Evolutionary conservation across 139 green algal genomes (phyloP).

Genomic region (Nannochloris sp.): DNA sequence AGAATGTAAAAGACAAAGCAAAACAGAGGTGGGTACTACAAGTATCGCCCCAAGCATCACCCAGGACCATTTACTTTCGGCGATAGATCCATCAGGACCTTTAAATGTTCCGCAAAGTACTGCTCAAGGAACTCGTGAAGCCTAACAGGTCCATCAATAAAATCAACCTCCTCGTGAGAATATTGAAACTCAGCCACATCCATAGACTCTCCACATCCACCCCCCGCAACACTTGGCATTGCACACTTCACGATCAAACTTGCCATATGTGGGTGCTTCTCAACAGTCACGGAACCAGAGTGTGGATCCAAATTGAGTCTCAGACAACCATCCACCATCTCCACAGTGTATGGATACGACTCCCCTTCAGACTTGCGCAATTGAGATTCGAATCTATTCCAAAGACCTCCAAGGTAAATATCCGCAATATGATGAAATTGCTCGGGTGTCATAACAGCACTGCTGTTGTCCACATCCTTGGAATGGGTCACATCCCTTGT

Average conservation of each 20-base stretch:
- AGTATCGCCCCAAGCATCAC: too few species aligned
- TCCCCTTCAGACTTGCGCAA: slow-evolving; percentile 11
- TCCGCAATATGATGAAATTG: slow-evolving; percentile 13
- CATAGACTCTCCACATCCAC: background rate
- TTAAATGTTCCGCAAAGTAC: slow-evolving; percentile 7
- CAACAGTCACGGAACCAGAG: background rate
- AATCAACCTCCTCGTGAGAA: slow-evolving; percentile 7
- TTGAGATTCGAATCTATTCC: slow-evolving; percentile 12
- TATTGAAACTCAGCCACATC: slow-evolving; percentile 4
- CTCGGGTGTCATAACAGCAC: background rate
- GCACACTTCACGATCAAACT: background rate
- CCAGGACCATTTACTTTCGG: background rate
- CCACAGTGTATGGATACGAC: slow-evolving; percentile 4
- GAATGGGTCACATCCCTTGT: too few species aligned
- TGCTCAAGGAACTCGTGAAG: slow-evolving; percentile 9
- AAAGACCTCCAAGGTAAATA: slow-evolving; percentile 17
- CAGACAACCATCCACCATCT: slow-evolving; percentile 7
- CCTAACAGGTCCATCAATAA: background rate
- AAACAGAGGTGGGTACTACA: background rate
- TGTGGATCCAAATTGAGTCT: slow-evolving; percentile 2
- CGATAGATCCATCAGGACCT: slow-evolving; percentile 2
- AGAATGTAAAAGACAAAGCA: background rate
- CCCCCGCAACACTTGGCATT: background rate
- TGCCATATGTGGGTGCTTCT: slow-evolving; percentile 1
- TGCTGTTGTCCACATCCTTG: too few species aligned